Evolutionary conservation across 768 basidiomycete genomes (phyloP).

Genomic region (Epithele typhae): DNA sequence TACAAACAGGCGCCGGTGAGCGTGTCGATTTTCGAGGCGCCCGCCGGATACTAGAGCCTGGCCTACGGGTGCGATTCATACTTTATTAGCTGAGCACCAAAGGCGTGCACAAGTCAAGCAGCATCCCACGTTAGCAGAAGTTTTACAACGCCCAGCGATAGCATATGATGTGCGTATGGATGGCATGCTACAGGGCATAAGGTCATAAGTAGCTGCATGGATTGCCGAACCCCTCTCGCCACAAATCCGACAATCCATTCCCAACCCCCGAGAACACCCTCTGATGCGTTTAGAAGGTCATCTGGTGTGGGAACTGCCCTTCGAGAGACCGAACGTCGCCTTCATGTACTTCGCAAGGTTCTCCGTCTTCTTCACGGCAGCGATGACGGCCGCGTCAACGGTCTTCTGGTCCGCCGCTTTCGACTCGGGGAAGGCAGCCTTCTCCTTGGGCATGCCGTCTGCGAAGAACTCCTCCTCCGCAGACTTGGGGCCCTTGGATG

Average conservation of each 20-base stretch:
- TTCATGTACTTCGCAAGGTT: constrained; percentile 91
- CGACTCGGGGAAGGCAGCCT: constrained; percentile 80
- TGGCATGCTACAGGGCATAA: constrained; percentile 35
- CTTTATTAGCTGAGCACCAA: no score
- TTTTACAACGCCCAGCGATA: constrained; percentile 18
- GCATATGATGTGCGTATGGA: constrained; percentile 22
- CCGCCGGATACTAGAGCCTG: no score
- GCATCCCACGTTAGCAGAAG: not conserved
- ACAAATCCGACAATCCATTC: constrained; percentile 7
- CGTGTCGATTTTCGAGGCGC: no score
- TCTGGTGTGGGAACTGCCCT: constrained; percentile 96
- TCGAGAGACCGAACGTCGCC: constrained; percentile 89
- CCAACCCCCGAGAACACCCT: constrained; percentile 5
- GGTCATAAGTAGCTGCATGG: constrained; percentile 30
- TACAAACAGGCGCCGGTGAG: constrained; percentile 1
- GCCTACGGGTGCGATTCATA: no score
- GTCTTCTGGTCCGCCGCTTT: constrained; percentile 91
- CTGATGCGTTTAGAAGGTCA: constrained; percentile 63
- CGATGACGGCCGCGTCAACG: constrained; percentile 73
- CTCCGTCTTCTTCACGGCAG: constrained; percentile 86
- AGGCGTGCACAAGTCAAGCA: not conserved
- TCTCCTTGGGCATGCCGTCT: constrained; percentile 87
- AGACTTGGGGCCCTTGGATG: constrained; percentile 62
- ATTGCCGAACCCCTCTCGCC: constrained; percentile 13
- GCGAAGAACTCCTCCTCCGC: constrained; percentile 98